Evolutionary conservation across 495 filamentous ascomycete genomes (phyloP).

Genomic region (Lindgomyces ingoldianus): DNA sequence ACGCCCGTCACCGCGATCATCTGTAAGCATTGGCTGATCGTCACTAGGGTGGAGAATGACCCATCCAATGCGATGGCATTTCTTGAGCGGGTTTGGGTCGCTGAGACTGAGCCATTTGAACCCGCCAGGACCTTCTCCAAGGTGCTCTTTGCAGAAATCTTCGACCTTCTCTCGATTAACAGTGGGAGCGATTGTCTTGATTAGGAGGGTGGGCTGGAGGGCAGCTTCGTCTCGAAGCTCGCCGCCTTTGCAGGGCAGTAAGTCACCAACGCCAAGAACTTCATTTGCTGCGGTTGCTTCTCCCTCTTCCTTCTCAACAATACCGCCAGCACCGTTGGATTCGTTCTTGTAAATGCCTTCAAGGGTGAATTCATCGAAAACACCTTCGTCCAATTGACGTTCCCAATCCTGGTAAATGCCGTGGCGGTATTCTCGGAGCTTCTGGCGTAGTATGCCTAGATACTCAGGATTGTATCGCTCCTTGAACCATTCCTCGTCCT

Average conservation of each 20-base stretch:
- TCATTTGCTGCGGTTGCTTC: slow-evolving; percentile 88
- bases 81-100: slow-evolving; percentile 94
- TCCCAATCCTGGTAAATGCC: slow-evolving; percentile 80
- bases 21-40: slow-evolving; percentile 57
- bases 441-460: slow-evolving; percentile 64
- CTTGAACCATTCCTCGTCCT: slow-evolving; percentile 95
- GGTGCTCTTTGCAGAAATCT: slow-evolving; percentile 86
- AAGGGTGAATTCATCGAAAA: slow-evolving; percentile 91
- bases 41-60: slow-evolving; percentile 85
- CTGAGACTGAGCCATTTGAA: slow-evolving; percentile 91
- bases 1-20: slow-evolving; percentile 62
- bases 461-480: slow-evolving; percentile 89
- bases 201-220: slow-evolving; percentile 84
- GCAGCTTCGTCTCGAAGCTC: slow-evolving; percentile 82
- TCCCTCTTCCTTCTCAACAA: slow-evolving; percentile 92
- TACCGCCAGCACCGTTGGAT: slow-evolving; percentile 79
- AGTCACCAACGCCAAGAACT: slow-evolving; percentile 85
- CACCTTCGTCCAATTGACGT: slow-evolving; percentile 72
- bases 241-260: slow-evolving; percentile 75
- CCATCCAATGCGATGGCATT: slow-evolving; percentile 98
- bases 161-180: slow-evolving; percentile 94
- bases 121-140: slow-evolving; percentile 81
- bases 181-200: slow-evolving; percentile 97
- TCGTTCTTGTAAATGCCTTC: slow-evolving; percentile 96
- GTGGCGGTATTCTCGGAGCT: slow-evolving; percentile 73